Evolutionary conservation across 306 rosid species (phyloP), one percentile per base, ranked within the genome.

Genomic region (Cajanus cajan): DNA sequence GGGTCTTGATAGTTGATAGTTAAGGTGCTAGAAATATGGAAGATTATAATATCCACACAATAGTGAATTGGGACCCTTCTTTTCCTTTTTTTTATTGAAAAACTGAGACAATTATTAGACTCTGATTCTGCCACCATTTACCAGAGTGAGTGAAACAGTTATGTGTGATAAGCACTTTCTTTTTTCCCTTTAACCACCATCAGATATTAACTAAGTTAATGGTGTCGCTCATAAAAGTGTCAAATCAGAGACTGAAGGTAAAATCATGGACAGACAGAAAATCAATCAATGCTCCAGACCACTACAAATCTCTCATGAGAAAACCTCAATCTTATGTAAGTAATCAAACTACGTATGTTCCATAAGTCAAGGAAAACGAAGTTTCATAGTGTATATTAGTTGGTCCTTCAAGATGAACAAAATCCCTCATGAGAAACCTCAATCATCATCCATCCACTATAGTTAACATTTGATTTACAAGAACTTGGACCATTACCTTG

Each of bases 221-320:
- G 59, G 21, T 25, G 16, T 10, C 63, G 22, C n/a, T 21, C 36
- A 22, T 11, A 24, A 10, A 12, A 55, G 52, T 24, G 63, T 37
- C 39, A 39, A 34, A 73, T 37, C 40, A 39, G 55, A 73, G 8
- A 7, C 10, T 13, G 12, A 24, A 18, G 54, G 31, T 50, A 50
- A 71, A 71, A 71, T 34, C 76, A 47, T 31, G 25, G 28, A 31
- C 75, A 70, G 28, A 31, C 75, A 70, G 44, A 31, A 70, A n/a
- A 28, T 4, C 21, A 47, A 47, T 2, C 52, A 66, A 19, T 66
- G 10, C 45, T 66, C 36, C 36, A 68, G 37, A 41, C 8, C 13
- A 18, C 34, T 8, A 28, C n/a, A n/a, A n/a, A n/a, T n/a, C n/a
- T n/a, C n/a, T n/a, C n/a, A n/a, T n/a, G n/a, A n/a, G n/a, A n/a